Percentiles rank a stretch among this genome's conserved stretches.
Evolutionary conservation across 345 rosid species (phyloP).

Genomic region (Erucastrum elatum): DNA sequence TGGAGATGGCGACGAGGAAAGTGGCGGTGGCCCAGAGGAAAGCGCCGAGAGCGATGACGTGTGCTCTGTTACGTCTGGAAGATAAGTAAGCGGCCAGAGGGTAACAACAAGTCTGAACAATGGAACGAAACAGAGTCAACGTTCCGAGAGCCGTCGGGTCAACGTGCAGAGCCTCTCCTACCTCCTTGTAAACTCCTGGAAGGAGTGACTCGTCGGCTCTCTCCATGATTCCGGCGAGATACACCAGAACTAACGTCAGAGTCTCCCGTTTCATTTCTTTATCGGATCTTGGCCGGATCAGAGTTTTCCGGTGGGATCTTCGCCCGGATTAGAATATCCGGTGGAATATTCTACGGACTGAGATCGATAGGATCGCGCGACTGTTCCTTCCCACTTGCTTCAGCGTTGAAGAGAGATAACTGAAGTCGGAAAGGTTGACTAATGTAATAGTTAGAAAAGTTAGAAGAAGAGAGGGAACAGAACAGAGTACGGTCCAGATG

Average conservation of each 20-base stretch:
- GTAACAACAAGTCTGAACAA: slow-evolving; percentile 61
- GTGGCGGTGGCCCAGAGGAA: slow-evolving; percentile 73
- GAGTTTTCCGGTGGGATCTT: neutral
- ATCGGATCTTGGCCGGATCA: neutral
- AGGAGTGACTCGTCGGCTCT: slow-evolving; percentile 66
- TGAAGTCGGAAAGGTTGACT: slow-evolving; percentile 18
- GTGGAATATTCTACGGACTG: neutral
- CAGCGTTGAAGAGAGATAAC: slow-evolving; percentile 10
- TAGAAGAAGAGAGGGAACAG: neutral
- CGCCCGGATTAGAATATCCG: neutral
- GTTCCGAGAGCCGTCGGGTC: slow-evolving; percentile 70
- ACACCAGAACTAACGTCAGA: slow-evolving; percentile 54
- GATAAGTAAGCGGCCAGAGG: slow-evolving; percentile 74
- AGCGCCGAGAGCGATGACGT: slow-evolving; percentile 70
- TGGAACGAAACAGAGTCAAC: slow-evolving; percentile 56
- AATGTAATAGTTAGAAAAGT: neutral
- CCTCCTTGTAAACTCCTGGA: slow-evolving; percentile 73
- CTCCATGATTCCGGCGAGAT: slow-evolving; percentile 68
- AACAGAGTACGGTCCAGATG: slow-evolving; percentile 25
- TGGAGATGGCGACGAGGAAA: slow-evolving; percentile 62
- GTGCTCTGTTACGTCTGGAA: slow-evolving; percentile 56
- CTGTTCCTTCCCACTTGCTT: neutral
- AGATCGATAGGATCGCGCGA: neutral
- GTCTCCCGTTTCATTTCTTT: slow-evolving; percentile 51
- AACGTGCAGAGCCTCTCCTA: slow-evolving; percentile 55